Evolutionary conservation across 2,329 filamentous ascomycete species (phyloP).

Genomic region (Claviceps africana): DNA sequence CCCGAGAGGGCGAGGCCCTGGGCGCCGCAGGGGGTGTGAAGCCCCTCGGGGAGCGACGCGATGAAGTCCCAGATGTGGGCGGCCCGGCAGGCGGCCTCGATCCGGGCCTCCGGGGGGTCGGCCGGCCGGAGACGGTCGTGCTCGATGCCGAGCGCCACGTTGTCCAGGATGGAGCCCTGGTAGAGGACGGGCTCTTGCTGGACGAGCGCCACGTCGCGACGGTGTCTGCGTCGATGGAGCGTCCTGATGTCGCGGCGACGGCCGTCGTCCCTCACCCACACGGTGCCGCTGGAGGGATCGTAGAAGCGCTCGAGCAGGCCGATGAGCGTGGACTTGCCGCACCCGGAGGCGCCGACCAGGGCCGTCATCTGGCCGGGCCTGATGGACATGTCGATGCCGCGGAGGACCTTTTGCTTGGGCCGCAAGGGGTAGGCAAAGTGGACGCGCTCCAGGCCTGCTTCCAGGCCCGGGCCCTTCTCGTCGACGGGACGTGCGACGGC

Average conservation of each 20-base stretch:
- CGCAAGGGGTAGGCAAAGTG: constrained; percentile 42
- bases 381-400: constrained; percentile 26
- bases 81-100: constrained; percentile 15
- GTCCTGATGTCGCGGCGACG: constrained; percentile 1
- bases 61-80: constrained; percentile 46
- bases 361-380: constrained; percentile 11
- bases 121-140: constrained; percentile 1
- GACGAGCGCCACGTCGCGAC: constrained; percentile 12
- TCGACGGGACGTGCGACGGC: too few relatives aligned
- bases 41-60: constrained; percentile 29
- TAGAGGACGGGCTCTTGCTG: constrained; percentile 13
- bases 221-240: constrained; percentile 9
- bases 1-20: constrained; percentile 42
- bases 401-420: constrained; percentile 20
- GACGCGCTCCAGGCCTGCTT: constrained; percentile 34
- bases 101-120: constrained; percentile 7
- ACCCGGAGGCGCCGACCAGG: constrained; percentile 4
- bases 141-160: constrained; percentile 11
- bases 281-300: constrained; percentile 1
- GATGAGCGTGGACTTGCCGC: constrained; percentile 17
- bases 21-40: constrained; percentile 33
- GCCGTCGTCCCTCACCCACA: not conserved
- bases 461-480: constrained; percentile 16
- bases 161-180: constrained; percentile 21
- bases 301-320: constrained; percentile 17